Evolutionary conservation across 106 monocot species (phyloP), one percentile per base, ranked within the genome.

Genomic region (Phalaenopsis aphrodite): DNA sequence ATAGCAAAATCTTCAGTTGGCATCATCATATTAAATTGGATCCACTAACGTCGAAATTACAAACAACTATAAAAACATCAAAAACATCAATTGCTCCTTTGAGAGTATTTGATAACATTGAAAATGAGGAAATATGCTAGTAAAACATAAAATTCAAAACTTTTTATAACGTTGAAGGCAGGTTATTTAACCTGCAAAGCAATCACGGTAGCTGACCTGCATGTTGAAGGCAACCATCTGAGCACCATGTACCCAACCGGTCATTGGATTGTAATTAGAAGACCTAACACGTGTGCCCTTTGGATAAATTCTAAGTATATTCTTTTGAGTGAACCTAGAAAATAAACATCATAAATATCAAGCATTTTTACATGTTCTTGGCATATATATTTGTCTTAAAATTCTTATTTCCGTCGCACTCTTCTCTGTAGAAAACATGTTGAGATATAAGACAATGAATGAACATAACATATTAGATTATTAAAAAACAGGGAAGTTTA

Each of bases 161-260:
- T 23, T 23, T 14, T 8, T 8, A 65, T 14, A 24, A 65, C 24
- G 6, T n/a, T 24, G 23, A 24, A 21, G 8, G 64, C 21, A 12
- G 52, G 15, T 52, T 30, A 8, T 69, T 69, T 9, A 37, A 69
- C 12, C 8, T 69, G 69, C 38, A 41, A 56, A 82, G 46, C 56
- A 77, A 17, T 81, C 2, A n/a, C 19, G 39, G 55, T 65, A 81
- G 38, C 75, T 58, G 68, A 92, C 94, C 94, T 95, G 92, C 95
- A 92, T 95, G 84, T 95, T 95, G 66, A 95, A 95, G 76, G 95
- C 95, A 78, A 95, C 88, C 95, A 95, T 90, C 78, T 95, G 92
- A 76, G 92, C 95, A 77, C 95, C 92, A 84, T 95, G 95, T 81
- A 90, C 72, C 95, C 95, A 95, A 12, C 88, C 95, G 81, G 87